Evolutionary conservation across 768 basidiomycete species (phyloP), one percentile per base, ranked within the genome.

Genomic region (Mycena indigotica): DNA sequence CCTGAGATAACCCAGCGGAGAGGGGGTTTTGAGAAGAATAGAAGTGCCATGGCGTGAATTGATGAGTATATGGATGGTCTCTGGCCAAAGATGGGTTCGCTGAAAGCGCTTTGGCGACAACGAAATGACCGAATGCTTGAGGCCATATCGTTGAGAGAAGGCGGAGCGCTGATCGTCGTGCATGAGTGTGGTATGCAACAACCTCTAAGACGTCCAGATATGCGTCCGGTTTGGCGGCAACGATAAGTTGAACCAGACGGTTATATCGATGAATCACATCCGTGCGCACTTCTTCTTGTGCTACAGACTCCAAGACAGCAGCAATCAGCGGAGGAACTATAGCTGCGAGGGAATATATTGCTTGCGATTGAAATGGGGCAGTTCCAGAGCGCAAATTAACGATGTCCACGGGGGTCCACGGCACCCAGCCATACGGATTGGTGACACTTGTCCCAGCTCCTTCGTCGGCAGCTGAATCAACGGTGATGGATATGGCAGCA

Each of bases 141-240:
- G 90, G 88, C 86, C 88, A 93, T 56, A 87, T 79, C 5, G 80
- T 80, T 10, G 75, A 69, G 23, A 95, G 71, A 5, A 88, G 69
- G 32, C 75, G 70, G 59, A 87, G 70, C 10, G 89, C 90, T 23
- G 74, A 68, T 41, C 78, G 76, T 25, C 88, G 76, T 23, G 86
- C 79, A 52, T 80, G 69, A 3, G 84, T 78, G 52, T 86, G 84
- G 67, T 88, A 87, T 13, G 89, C 90, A 26, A 86, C 74, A 28
- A 91, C 78, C 59, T 89, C 84, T 10, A 95, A 77, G 1, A 91
- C 55, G 70, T 93, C 91, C 40, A 84, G 75, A 66, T 87, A 86
- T 3, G 82, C 77, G 68, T 93, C 91, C 0, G 80, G 76, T 66
- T 92, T 93, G 28, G 77, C 72, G 24, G 70, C 73, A 16, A 84